Evolutionary conservation across 257 asterid genomes (phyloP).

Genomic region (Solanum bulbocastanum): DNA sequence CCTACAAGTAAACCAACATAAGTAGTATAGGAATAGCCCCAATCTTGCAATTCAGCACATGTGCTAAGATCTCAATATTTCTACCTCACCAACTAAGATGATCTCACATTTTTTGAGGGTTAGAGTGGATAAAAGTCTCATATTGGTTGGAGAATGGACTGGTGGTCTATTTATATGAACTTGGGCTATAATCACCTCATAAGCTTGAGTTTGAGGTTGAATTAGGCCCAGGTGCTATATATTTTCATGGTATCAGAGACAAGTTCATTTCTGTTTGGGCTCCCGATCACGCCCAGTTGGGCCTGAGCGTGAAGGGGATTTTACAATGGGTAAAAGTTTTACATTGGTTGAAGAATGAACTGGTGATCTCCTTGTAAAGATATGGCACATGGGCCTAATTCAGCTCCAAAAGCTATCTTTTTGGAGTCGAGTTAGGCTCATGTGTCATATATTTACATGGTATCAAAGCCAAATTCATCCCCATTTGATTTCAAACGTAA

Average conservation of each 20-base stretch:
- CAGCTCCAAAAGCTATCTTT: background rate
- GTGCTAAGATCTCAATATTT: background rate
- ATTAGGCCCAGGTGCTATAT: background rate
- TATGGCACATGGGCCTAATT: background rate
- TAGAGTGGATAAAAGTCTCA: background rate
- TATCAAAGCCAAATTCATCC: background rate
- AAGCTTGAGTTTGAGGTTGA: background rate
- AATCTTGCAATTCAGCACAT: too few relatives aligned
- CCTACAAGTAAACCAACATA: background rate
- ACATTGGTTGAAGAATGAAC: background rate
- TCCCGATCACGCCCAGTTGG: background rate
- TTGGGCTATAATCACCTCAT: background rate
- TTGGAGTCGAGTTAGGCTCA: too few relatives aligned
- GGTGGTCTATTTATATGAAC: background rate
- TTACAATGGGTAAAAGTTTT: background rate
- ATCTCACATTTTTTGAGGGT: background rate
- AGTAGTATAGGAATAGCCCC: background rate
- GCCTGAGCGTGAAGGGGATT: accelerated
- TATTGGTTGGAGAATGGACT: background rate
- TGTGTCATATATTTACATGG: background rate
- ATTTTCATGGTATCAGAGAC: background rate
- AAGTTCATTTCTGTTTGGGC: background rate
- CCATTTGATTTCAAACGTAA: too few relatives aligned
- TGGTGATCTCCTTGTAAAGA: background rate
- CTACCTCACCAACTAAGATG: background rate